Conservation (phyloP, 1,284 basidiomycete genomes). For the Papiliotrema fonsecae region DNA sequence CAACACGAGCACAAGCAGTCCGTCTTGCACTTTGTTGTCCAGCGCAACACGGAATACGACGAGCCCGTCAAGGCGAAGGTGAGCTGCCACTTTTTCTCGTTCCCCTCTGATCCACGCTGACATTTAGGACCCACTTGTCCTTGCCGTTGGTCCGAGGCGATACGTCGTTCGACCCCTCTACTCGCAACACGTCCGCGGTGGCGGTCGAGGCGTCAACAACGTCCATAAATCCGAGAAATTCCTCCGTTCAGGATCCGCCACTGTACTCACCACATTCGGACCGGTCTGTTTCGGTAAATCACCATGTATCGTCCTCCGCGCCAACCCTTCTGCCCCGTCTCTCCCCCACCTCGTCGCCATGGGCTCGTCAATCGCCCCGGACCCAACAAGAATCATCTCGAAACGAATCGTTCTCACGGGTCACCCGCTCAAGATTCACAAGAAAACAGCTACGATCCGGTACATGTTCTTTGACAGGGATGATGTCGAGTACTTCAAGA, state of each 20-base stretch:
- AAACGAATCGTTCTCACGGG: slow-evolving; percentile 92
- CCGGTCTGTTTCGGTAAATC: slow-evolving; percentile 86
- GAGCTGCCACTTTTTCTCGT: slow-evolving; percentile 11
- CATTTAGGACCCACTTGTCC: slow-evolving; percentile 72
- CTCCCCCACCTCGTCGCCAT: slow-evolving; percentile 82
- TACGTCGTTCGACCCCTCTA: slow-evolving; percentile 81
- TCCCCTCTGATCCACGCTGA: slow-evolving; percentile 3
- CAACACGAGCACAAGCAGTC: slow-evolving; percentile 97
- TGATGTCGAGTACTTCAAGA: slow-evolving; percentile 89
- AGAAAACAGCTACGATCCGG: slow-evolving; percentile 92
- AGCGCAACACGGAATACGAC: slow-evolving; percentile 91
- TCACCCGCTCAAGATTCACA: slow-evolving; percentile 96
- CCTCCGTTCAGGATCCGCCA: slow-evolving; percentile 73
- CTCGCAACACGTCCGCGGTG: slow-evolving; percentile 85
- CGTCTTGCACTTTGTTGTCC: slow-evolving; percentile 86
- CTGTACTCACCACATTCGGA: slow-evolving; percentile 80
- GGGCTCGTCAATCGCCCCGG: slow-evolving; percentile 81
- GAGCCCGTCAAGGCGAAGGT: slow-evolving; percentile 88
- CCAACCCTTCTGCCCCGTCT: slow-evolving; percentile 51
- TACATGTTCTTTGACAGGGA: slow-evolving; percentile 98
- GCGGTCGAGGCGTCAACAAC: slow-evolving; percentile 86
- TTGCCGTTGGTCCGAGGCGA: slow-evolving; percentile 84
- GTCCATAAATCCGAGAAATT: slow-evolving; percentile 98
- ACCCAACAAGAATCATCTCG: slow-evolving; percentile 85
- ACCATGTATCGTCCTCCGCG: slow-evolving; percentile 67